A percentile compares a stretch with the other conserved stretches of the same genome.
Conservation (phyloP, 2,329 filamentous ascomycete genomes). For the Alternaria sp. region DNA sequence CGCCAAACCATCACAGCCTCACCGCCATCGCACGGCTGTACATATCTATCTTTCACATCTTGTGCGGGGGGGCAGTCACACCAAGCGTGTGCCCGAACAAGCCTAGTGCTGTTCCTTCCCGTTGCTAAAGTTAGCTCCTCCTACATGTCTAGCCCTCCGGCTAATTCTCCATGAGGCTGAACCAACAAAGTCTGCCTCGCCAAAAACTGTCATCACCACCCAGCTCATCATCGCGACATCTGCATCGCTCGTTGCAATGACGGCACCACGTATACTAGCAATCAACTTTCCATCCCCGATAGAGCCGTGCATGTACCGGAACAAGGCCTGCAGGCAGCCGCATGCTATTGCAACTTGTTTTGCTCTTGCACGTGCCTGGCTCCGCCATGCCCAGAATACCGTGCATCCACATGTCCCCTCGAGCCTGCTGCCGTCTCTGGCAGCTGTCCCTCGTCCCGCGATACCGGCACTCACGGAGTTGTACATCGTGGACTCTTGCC, state of each 20-base stretch:
- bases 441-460: background rate
- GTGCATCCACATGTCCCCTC: background rate
- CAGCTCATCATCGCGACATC: slow-evolving; percentile 4
- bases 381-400: slow-evolving; percentile 19
- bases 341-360: slow-evolving; percentile 5
- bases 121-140: slow-evolving; percentile 24
- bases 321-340: slow-evolving; percentile 1
- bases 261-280: slow-evolving; percentile 12
- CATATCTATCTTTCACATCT: slow-evolving; percentile 7
- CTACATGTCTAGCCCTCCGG: slow-evolving; percentile 7
- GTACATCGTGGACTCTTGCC: background rate
- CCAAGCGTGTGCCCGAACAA: background rate
- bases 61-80: slow-evolving; percentile 19
- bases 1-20: slow-evolving; percentile 3
- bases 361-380: background rate
- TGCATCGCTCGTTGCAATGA: slow-evolving; percentile 12
- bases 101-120: slow-evolving; percentile 16
- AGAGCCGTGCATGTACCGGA: slow-evolving; percentile 4
- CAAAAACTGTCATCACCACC: slow-evolving; percentile 20
- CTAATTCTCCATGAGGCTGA: slow-evolving; percentile 19
- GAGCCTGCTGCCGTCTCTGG: background rate
- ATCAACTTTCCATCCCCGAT: slow-evolving; percentile 12
- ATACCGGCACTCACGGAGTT: background rate
- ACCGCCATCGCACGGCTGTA: slow-evolving; percentile 10
- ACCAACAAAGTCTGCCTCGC: slow-evolving; percentile 27